These are phyloP conservation scores for Rhodotorula mucilaginosa DNA, from an alignment of 1,284 basidiomycete species.

Conservation along the genomic window DNA sequence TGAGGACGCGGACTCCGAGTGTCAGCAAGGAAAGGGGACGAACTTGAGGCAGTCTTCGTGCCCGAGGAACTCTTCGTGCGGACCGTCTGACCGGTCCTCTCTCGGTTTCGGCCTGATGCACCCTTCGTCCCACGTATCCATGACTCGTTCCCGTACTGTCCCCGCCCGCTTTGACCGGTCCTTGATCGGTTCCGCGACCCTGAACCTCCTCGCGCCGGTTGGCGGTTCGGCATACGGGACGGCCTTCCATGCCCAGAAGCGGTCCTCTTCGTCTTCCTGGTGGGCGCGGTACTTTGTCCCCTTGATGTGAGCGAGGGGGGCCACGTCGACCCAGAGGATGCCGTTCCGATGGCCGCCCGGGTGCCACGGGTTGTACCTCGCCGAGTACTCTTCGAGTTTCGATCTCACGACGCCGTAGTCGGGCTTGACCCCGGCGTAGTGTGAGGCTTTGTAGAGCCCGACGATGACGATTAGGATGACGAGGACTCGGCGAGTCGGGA, in stretches of 20 bases:
- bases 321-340: background rate
- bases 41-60: slow-evolving; percentile 38
- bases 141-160: slow-evolving; percentile 2
- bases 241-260: slow-evolving; percentile 25
- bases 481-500: slow-evolving; percentile 20
- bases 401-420: background rate
- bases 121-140: slow-evolving; percentile 28
- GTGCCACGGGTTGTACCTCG: slow-evolving; percentile 23
- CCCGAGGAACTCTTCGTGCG: slow-evolving; percentile 31
- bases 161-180: slow-evolving; percentile 1
- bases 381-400: slow-evolving; percentile 4
- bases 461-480: slow-evolving; percentile 27
- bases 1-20: no score
- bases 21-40: background rate
- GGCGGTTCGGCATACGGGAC: slow-evolving; percentile 30
- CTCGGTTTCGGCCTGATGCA: slow-evolving; percentile 28
- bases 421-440: background rate
- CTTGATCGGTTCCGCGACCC: slow-evolving; percentile 1
- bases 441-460: slow-evolving; percentile 24
- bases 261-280: slow-evolving; percentile 12
- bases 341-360: background rate
- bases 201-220: slow-evolving; percentile 24
- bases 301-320: background rate
- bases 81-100: slow-evolving; percentile 19
- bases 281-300: slow-evolving; percentile 15